These are phyloP conservation scores for Curvularia sp. DNA, from an alignment of 2,329 filamentous ascomycete species.

Conservation along the genomic window DNA sequence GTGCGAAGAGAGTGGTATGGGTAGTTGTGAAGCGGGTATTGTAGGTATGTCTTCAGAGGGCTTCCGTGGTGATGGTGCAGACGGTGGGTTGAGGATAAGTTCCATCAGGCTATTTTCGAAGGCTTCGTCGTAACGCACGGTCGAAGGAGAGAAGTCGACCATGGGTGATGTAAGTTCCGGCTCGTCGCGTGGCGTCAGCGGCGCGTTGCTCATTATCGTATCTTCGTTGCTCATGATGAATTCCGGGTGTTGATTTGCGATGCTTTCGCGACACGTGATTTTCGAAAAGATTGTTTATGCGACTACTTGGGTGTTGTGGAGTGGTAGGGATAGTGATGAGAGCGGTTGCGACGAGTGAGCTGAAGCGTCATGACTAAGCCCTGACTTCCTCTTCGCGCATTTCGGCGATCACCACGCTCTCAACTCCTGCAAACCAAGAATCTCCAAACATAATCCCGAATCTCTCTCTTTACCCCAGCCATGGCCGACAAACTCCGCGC, in stretches of 20 bases:
- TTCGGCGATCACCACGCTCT: constrained; percentile 13
- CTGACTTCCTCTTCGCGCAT: constrained; percentile 12
- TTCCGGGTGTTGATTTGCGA: not conserved
- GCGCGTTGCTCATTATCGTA: constrained; percentile 36
- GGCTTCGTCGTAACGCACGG: constrained; percentile 53
- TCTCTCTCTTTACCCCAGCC: constrained; percentile 8
- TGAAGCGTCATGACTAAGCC: constrained; percentile 14
- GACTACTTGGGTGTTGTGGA: not conserved
- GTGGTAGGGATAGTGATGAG: constrained; percentile 2
- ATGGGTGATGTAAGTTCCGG: constrained; percentile 39
- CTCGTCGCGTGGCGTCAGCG: constrained; percentile 44
- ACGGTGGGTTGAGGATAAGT: constrained; percentile 46
- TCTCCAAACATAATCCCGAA: not conserved
- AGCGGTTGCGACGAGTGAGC: constrained; percentile 5
- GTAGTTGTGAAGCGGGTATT: constrained; percentile 47
- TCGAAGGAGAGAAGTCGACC: constrained; percentile 53
- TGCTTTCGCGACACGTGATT: constrained; percentile 4
- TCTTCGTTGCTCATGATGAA: constrained; percentile 31
- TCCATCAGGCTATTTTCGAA: constrained; percentile 56
- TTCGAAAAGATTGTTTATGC: not conserved
- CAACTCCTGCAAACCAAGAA: constrained; percentile 8
- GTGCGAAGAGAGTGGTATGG: constrained; percentile 53
- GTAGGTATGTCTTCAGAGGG: constrained; percentile 27
- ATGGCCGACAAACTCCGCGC: constrained; percentile 96
- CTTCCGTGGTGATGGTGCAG: constrained; percentile 34